Base-by-base conservation (phyloP, 2,329 filamentous ascomycete species). In the Pezicula carpinea region DNA sequence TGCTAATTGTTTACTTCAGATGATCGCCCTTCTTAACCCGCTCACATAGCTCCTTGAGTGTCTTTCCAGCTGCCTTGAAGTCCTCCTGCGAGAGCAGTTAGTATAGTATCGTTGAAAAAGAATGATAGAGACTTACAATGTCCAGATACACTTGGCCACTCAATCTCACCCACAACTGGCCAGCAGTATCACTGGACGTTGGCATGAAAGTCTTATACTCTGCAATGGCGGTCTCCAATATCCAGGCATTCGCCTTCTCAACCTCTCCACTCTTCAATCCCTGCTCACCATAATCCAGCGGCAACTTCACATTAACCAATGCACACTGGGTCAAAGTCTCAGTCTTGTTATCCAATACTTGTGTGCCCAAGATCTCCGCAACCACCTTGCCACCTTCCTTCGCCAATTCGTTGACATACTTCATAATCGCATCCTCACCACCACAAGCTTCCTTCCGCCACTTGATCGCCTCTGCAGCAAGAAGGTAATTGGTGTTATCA, bases 141-240 rank as follows among this genome's bases (percentile, higher is more conserved):
- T 89, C 88, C n/a, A 96, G 67, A 63, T 93, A 97, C 0, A 93
- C 77, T 72, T 96, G 90, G 13, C 80, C 88, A 61, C 86, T 90
- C 40, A 95, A 60, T 41, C 92, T 72, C 0, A 76, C 72, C 86
- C 86, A 96, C 63, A 83, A 77, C 44, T 73, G 73, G 0, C 75
- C 76, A 0, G 2, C 19, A 11, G 18, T 68, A 73, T 54, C 90
- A 81, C 7, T 75, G 65, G 48, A 81, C 80, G 3, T 87, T 61
- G 1, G 83, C 74, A 43, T 67, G 59, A 89, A 92, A 0, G 89
- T 93, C 46, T 83, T 74, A 63, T 82, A 79, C n/a, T 84, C 76
- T 1, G 68, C 58, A 13, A 80, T 65, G 51, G 88, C 60, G 3
- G 59, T 71, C 38, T 67, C 63, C 42, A 74, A 61, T 50, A 88